Evolutionary conservation across 495 filamentous ascomycete genomes (phyloP).

Genomic region (Penicillium lividum): DNA sequence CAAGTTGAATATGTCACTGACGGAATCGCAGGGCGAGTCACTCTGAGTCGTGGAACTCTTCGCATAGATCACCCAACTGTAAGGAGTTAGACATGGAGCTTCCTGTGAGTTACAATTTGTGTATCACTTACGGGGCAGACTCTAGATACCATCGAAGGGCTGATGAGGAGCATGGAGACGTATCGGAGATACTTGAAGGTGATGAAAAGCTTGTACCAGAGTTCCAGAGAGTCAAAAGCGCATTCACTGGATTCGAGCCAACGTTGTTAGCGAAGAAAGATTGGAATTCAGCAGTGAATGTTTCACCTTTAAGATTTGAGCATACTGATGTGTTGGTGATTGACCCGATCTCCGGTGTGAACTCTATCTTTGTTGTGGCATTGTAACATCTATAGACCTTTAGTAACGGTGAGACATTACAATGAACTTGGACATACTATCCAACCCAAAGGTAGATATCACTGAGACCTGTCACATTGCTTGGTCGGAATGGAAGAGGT

Average conservation of each 20-base stretch:
- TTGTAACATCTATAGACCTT: slow-evolving; percentile 27
- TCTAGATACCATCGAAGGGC: slow-evolving; percentile 7
- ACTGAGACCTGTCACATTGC: slow-evolving; percentile 17
- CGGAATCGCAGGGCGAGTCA: background rate
- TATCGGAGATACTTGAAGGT: background rate
- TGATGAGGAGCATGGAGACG: background rate
- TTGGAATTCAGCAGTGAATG: background rate
- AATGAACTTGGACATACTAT: slow-evolving; percentile 16
- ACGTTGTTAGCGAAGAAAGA: slow-evolving; percentile 18
- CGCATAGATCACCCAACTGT: slow-evolving; percentile 4
- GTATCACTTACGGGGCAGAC: slow-evolving; percentile 6
- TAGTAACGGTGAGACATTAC: background rate
- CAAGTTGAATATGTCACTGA: slow-evolving; percentile 13
- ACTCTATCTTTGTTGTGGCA: slow-evolving; percentile 13
- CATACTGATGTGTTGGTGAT: slow-evolving; percentile 4
- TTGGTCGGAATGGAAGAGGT: slow-evolving; percentile 13
- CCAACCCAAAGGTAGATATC: slow-evolving; percentile 22
- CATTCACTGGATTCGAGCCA: slow-evolving; percentile 12
- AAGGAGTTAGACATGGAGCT: background rate
- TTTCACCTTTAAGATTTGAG: background rate
- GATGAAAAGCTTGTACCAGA: slow-evolving; percentile 8
- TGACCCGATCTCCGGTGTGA: slow-evolving; percentile 10
- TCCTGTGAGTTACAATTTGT: background rate
- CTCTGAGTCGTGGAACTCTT: slow-evolving; percentile 2
- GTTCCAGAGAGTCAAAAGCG: slow-evolving; percentile 11